These are phyloP conservation scores for Rhodotorula sphaerocarpa DNA, from an alignment of 768 basidiomycete genomes.

Conservation along the genomic window DNA sequence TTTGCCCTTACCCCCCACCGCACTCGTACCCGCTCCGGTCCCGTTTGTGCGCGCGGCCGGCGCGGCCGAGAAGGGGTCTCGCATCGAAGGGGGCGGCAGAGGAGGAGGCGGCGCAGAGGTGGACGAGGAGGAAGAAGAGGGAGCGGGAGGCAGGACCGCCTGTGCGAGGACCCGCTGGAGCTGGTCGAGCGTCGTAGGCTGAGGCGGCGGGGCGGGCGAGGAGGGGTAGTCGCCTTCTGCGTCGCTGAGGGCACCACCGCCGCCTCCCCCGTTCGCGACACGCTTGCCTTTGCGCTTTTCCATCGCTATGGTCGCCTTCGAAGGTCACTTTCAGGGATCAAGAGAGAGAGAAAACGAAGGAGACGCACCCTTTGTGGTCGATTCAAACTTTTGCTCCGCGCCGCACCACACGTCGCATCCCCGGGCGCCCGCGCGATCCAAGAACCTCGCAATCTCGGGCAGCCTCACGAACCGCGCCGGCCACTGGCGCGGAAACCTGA, in stretches of 20 bases:
- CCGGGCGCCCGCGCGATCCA: constrained; percentile 22
- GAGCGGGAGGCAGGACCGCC: not conserved
- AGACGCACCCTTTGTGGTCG: constrained; percentile 22
- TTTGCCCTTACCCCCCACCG: not conserved
- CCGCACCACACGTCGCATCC: constrained; percentile 30
- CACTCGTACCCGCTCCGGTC: too few relatives aligned
- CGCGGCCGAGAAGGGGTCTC: too few relatives aligned
- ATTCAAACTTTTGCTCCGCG: constrained; percentile 15
- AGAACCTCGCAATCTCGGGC: constrained; percentile 28
- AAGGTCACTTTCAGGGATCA: not conserved
- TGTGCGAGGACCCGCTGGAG: not conserved
- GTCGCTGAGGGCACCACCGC: not conserved
- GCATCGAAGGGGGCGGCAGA: not conserved
- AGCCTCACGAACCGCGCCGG: constrained; percentile 10
- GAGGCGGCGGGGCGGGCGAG: too few relatives aligned
- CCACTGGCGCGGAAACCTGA: constrained; percentile 29
- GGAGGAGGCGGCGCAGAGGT: not conserved
- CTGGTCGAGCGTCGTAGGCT: not conserved
- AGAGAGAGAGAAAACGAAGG: not conserved
- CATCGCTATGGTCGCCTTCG: constrained; percentile 5
- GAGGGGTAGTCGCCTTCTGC: not conserved
- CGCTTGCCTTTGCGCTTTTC: constrained; percentile 33
- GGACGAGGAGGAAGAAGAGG: not conserved
- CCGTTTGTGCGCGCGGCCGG: not conserved
- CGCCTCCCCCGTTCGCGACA: constrained; percentile 8